phyloP scores from a whole-genome alignment of 1,139 yeast genomes.

The Saccharomycopsis phalli region DNA sequence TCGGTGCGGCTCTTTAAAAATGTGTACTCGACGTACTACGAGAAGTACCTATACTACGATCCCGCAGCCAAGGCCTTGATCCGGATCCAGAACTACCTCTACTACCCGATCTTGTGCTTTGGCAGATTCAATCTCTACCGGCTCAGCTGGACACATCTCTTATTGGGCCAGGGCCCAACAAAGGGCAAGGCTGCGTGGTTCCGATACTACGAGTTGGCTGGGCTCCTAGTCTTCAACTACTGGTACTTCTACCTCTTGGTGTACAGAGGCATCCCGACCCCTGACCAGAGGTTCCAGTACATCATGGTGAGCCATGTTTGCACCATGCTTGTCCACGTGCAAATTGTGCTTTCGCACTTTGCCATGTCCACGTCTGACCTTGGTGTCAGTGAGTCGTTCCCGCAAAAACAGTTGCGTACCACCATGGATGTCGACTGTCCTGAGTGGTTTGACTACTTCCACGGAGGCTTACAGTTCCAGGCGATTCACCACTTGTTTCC shows the following conservation, averaged over 20 bases:
- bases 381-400: slow-evolving; percentile 76
- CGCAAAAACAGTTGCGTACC: slow-evolving; percentile 74
- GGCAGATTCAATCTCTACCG: slow-evolving; percentile 83
- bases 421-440: slow-evolving; percentile 97
- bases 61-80: slow-evolving; percentile 48
- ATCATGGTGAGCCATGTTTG: slow-evolving; percentile 68
- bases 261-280: slow-evolving; percentile 41
- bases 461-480: slow-evolving; percentile 90
- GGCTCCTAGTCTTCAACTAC: slow-evolving; percentile 57
- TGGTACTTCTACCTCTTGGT: slow-evolving; percentile 73
- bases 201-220: slow-evolving; percentile 66
- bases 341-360: slow-evolving; percentile 81
- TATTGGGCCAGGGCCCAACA: slow-evolving; percentile 69
- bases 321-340: slow-evolving; percentile 88
- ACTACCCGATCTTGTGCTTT: slow-evolving; percentile 71
- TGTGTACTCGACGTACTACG: slow-evolving; percentile 75
- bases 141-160: slow-evolving; percentile 67
- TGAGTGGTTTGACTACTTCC: slow-evolving; percentile 81
- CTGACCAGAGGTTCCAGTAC: slow-evolving; percentile 44
- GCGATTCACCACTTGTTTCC: slow-evolving; percentile 89
- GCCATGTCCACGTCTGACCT: slow-evolving; percentile 89
- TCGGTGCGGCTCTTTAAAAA: slow-evolving; percentile 58
- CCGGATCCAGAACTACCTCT: slow-evolving; percentile 58
- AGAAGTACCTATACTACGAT: slow-evolving; percentile 58
- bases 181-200: slow-evolving; percentile 82